Evolutionary conservation across 805 yeast genomes (phyloP).

Genomic region (Pichia californica): DNA sequence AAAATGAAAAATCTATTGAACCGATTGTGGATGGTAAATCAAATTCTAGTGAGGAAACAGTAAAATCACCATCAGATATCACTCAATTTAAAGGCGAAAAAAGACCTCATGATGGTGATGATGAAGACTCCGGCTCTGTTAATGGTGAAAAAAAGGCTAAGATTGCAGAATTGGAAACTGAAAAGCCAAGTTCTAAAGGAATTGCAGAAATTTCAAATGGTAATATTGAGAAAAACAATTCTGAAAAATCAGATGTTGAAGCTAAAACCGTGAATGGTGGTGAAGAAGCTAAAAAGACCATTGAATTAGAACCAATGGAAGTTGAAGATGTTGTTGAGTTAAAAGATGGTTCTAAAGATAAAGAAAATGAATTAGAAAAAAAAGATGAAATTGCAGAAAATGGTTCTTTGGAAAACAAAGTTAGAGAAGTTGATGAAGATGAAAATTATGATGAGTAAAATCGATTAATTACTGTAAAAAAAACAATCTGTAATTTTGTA

Average conservation of each 20-base stretch:
- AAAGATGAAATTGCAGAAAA: constrained; percentile 1
- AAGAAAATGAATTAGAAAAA: constrained; percentile 7
- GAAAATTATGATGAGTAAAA: constrained; percentile 32
- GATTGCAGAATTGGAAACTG: not conserved
- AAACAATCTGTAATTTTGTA: not conserved
- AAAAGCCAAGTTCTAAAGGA: too few relatives aligned
- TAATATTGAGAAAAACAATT: too few relatives aligned
- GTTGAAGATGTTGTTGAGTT: constrained; percentile 26
- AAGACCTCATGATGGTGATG: not conserved
- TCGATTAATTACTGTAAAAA: not conserved
- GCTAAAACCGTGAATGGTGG: not conserved
- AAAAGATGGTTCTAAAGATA: constrained; percentile 3
- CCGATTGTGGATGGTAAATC: not conserved
- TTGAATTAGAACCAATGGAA: constrained; percentile 28
- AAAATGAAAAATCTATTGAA: too few relatives aligned
- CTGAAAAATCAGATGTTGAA: not conserved
- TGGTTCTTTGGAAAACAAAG: constrained; percentile 7
- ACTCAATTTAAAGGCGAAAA: not conserved
- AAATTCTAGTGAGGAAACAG: not conserved
- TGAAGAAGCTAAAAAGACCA: constrained; percentile 11
- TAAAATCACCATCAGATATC: not conserved
- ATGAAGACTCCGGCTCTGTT: not conserved
- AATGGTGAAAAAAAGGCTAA: constrained; percentile 4
- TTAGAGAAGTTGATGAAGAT: constrained; percentile 32
- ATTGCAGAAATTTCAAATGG: too few relatives aligned